Percentiles rank a stretch among this genome's conserved stretches.
Conservation (phyloP, 805 yeast genomes). For the Ogataea sp. region DNA sequence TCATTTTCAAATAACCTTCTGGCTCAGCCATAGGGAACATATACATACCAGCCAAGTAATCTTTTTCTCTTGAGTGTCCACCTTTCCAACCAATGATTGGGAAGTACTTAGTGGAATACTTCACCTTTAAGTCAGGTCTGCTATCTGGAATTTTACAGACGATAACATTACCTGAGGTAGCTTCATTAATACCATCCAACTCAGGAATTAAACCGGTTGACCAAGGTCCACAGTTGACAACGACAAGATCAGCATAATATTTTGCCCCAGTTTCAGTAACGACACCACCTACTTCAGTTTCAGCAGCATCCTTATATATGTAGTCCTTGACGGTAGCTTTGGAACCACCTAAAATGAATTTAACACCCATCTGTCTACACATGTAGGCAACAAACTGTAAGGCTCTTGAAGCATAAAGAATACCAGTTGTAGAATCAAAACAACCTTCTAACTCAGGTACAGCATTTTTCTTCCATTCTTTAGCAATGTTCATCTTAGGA, state of each 20-base stretch:
- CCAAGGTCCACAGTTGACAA: conserved; percentile 26
- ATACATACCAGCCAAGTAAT: conserved; percentile 23
- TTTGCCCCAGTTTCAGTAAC: conserved; percentile 18
- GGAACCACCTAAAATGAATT: conserved; percentile 23
- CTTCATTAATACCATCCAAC: conserved; percentile 29
- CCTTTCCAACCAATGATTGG: conserved; percentile 29
- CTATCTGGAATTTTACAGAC: conserved; percentile 27
- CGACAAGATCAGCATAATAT: conserved; percentile 18
- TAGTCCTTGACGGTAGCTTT: conserved; percentile 20
- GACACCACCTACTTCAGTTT: conserved; percentile 19
- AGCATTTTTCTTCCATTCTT: conserved; percentile 7
- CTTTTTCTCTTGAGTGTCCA: conserved; percentile 23
- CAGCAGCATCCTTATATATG: conserved; percentile 9
- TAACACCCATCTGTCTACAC: conserved; percentile 24
- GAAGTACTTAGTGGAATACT: conserved; percentile 24
- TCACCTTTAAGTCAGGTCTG: conserved; percentile 23
- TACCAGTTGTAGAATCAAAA: conserved; percentile 25
- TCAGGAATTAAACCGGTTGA: conserved; percentile 22
- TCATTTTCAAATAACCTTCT: conserved; percentile 28
- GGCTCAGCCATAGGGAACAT: conserved; percentile 28
- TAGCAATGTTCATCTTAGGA: conserved; percentile 14
- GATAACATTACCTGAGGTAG: conserved; percentile 28
- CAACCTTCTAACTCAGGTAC: conserved; percentile 14
- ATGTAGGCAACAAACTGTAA: conserved; percentile 21
- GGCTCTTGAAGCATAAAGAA: conserved; percentile 27